These are phyloP conservation scores for Juglanconis oblonga DNA, from an alignment of 2,329 filamentous ascomycete species.

Conservation along the genomic window DNA sequence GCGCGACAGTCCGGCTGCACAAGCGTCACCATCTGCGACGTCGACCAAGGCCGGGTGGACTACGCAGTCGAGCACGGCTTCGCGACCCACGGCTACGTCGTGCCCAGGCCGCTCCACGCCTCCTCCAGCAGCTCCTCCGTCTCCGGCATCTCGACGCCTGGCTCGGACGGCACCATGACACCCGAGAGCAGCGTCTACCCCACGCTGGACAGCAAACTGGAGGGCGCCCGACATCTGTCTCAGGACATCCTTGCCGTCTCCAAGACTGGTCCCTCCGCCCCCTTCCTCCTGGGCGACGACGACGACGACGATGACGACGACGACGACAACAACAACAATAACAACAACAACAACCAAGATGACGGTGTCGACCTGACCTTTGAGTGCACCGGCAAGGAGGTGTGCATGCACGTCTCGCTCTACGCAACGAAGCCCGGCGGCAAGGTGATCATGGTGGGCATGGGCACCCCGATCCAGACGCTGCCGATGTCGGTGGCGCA, in stretches of 20 bases:
- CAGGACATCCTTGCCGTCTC: constrained; percentile 45
- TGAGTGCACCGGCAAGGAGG: constrained; percentile 74
- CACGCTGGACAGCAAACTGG: constrained; percentile 43
- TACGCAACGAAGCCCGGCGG: constrained; percentile 70
- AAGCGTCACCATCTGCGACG: constrained; percentile 58
- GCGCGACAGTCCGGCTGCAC: constrained; percentile 58
- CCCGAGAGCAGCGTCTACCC: constrained; percentile 45
- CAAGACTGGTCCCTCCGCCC: constrained; percentile 24
- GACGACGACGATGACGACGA: constrained; percentile 41
- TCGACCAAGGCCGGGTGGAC: constrained; percentile 56
- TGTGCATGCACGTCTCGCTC: constrained; percentile 71
- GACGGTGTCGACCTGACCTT: constrained; percentile 68
- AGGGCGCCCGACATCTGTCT: constrained; percentile 48
- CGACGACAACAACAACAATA: constrained; percentile 33
- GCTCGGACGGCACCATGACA: constrained; percentile 38
- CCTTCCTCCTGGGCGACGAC: constrained; percentile 20
- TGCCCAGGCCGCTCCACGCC: constrained; percentile 41
- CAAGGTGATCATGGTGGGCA: constrained; percentile 73
- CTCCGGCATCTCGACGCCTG: constrained; percentile 48
- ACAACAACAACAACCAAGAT: constrained; percentile 25
- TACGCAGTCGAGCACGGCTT: constrained; percentile 59
- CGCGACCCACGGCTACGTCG: constrained; percentile 57
- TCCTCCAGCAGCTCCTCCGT: constrained; percentile 43
- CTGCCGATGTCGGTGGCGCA: constrained; percentile 71
- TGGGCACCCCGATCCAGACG: constrained; percentile 75